Conservation (phyloP, 306 rosid species). For the Cicer arietinum region DNA sequence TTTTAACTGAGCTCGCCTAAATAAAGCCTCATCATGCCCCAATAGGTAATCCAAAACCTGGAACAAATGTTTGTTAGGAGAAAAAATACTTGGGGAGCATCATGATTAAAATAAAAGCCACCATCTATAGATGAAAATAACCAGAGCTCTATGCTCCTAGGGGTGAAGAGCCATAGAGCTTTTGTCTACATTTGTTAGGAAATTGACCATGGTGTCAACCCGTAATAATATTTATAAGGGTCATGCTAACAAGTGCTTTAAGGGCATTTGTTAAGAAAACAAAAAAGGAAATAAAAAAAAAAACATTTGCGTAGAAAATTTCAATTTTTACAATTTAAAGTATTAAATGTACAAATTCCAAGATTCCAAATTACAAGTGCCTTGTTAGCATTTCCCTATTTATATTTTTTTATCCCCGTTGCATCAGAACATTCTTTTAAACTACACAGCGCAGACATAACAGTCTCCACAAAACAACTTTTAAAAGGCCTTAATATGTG, state of each 20-base stretch:
- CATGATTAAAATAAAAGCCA: constrained; percentile 35
- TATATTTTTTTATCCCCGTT: constrained; percentile 4
- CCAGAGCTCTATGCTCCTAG: constrained; percentile 15
- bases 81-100: constrained; percentile 9
- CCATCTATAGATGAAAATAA: constrained; percentile 2
- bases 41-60: constrained; percentile 81
- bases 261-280: no score
- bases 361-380: no score
- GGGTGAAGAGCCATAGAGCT: constrained; percentile 7
- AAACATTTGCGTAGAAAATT: no score
- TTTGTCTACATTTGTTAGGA: neutral
- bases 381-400: neutral
- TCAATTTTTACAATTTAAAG: no score
- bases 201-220: constrained; percentile 22
- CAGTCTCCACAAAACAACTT: constrained; percentile 25
- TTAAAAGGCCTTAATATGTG: constrained; percentile 5
- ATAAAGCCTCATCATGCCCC: constrained; percentile 91
- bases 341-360: no score
- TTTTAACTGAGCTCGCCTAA: constrained; percentile 97
- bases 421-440: constrained; percentile 15
- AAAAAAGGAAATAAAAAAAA: no score
- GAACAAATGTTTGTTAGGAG: constrained; percentile 38
- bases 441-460: neutral
- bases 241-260: no score
- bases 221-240: constrained; percentile 13